These are phyloP conservation scores for Ceratobasidium sp. DNA, from an alignment of 1,284 basidiomycete species.

Conservation along the genomic window DNA sequence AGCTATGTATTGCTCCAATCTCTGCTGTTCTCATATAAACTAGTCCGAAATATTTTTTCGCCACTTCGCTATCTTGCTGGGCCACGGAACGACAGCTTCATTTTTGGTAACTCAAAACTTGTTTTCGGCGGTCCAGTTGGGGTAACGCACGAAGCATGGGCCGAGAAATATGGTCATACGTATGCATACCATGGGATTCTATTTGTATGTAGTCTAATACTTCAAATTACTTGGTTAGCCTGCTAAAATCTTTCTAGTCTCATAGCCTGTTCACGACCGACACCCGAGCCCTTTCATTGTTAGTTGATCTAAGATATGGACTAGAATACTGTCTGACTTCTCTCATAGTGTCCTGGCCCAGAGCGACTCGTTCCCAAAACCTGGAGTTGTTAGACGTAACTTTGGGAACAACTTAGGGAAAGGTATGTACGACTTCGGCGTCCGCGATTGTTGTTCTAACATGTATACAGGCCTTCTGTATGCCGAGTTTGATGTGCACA, in stretches of 20 bases:
- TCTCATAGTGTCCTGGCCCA: background rate
- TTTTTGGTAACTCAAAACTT: conserved; percentile 69
- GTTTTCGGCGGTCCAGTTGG: conserved; percentile 62
- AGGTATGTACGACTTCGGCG: conserved; percentile 1
- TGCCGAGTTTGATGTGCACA: conserved; percentile 47
- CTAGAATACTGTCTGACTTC: background rate
- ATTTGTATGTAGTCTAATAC: too few species aligned
- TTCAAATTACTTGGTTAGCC: too few species aligned
- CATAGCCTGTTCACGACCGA: conserved; percentile 22
- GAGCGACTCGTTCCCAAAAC: conserved; percentile 26
- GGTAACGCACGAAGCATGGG: conserved; percentile 69
- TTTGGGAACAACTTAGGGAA: conserved; percentile 10
- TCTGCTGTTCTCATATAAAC: background rate
- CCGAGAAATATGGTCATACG: conserved; percentile 65
- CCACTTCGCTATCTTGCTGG: conserved; percentile 66
- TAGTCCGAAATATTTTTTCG: conserved; percentile 56
- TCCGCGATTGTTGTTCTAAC: background rate
- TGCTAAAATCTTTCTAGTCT: too few species aligned
- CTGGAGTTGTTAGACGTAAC: conserved; percentile 6
- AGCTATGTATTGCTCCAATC: conserved; percentile 46
- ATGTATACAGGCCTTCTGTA: conserved; percentile 28
- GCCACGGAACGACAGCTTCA: conserved; percentile 64
- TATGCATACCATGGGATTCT: conserved; percentile 49
- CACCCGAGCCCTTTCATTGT: conserved; percentile 34
- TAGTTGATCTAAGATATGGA: background rate